Base-by-base conservation (phyloP, 768 basidiomycete species). In the Roridomyces roridus region DNA sequence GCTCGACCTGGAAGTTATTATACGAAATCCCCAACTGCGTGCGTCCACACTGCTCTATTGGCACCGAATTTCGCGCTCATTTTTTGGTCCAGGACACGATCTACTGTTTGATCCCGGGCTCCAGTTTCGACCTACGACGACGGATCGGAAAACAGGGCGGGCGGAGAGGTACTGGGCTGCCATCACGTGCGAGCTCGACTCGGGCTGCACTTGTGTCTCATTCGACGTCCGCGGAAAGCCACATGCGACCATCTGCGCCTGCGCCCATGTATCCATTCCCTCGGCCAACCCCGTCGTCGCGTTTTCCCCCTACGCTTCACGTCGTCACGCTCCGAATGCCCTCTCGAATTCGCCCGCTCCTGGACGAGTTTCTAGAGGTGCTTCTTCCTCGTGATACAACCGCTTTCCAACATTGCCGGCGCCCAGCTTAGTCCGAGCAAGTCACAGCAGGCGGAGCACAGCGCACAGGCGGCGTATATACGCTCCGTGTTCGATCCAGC, bases 1-100 rank as follows among this genome's bases (percentile, higher is more conserved):
- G 68, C 79, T 97, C 46, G 94, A 97, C 70, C 77, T 96, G 18
- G 84, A 88, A 55, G 85, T 88, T 49, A 94, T 96, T 65, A 80
- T 96, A 53, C 85, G 91, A 44, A 94, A 94, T 71, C 92, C 93
- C 21, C 93, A 95, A 69, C 87, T 96, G 56, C 90, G 95, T 92
- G 74, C 76, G 88, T 88, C 20, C 14, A 4, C 43, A 39, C 61
- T 42, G 55, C 52, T 28, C 64, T 39, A 54, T 50, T 50, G n/a
- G 25, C 47, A 7, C 36, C 35, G 45, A 44, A 55, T 48, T 65
- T 42, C 49, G 46, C 59, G 60, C 55, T 51, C 47, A 62, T 55
- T 50, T 49, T 37, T 55, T 51, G 49, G 28, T 40, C 24, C 65
- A 93, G 91, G 91, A 29, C 94, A 96, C 65, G 94, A 96, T 73